These are phyloP conservation scores for Lichtheimia hyalospora DNA, from an alignment of 371 early-diverging fungal species.

Conservation along the genomic window DNA sequence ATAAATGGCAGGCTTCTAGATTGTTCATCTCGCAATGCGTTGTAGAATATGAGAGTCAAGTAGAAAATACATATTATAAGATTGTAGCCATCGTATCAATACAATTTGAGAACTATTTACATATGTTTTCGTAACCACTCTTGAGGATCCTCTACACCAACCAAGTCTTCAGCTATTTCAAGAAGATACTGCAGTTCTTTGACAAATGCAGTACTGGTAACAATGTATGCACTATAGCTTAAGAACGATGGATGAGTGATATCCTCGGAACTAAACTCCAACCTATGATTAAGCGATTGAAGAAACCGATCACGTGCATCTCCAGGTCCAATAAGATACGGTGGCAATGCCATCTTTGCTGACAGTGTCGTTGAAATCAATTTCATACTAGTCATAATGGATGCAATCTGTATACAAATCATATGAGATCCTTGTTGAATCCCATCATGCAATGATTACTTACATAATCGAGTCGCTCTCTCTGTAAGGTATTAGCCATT, in stretches of 20 bases:
- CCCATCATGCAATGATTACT: constrained; percentile 3
- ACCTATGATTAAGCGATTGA: constrained; percentile 21
- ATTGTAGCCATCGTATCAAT: too few relatives aligned
- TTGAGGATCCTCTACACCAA: constrained; percentile 42
- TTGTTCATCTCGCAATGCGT: too few relatives aligned
- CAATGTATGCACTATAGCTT: constrained; percentile 33
- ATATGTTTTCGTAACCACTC: constrained; percentile 24
- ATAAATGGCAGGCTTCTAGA: too few relatives aligned
- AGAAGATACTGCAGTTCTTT: constrained; percentile 33
- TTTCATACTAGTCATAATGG: constrained; percentile 41
- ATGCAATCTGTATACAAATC: constrained; percentile 27
- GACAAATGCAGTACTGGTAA: constrained; percentile 34
- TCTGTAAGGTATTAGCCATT: constrained; percentile 23
- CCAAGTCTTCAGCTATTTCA: constrained; percentile 23
- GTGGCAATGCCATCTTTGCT: constrained; percentile 43
- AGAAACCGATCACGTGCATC: constrained; percentile 27
- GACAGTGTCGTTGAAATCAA: constrained; percentile 36
- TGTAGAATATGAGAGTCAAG: too few relatives aligned
- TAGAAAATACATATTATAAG: too few relatives aligned
- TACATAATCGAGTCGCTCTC: constrained; percentile 44
- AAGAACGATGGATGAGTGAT: constrained; percentile 29
- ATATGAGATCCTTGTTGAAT: too few relatives aligned
- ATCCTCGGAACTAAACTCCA: constrained; percentile 22
- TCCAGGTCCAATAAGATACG: constrained; percentile 33
- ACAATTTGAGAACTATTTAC: too few relatives aligned